A percentile compares a stretch with the other conserved stretches of the same genome.
Evolutionary conservation across 768 basidiomycete genomes (phyloP).

Genomic region (Mycena haematopus): DNA sequence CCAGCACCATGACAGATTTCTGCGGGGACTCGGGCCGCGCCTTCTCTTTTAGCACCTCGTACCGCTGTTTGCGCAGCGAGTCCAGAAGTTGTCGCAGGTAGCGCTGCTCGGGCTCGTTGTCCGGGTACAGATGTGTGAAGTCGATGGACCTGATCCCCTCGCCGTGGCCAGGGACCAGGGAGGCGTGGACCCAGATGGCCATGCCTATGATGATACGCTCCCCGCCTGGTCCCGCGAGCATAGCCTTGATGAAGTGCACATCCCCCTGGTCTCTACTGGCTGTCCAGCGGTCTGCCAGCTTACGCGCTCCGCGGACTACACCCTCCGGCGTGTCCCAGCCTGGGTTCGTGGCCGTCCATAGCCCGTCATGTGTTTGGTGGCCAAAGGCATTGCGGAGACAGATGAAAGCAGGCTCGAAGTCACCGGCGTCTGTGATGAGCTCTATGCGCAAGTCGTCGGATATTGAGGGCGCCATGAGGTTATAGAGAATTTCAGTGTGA

Average conservation of each 20-base stretch:
- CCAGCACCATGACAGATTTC: neutral
- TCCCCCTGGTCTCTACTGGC: neutral
- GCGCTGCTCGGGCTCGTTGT: neutral
- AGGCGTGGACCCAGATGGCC: neutral
- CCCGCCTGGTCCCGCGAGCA: neutral
- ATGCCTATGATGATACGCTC: neutral
- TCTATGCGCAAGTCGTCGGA: neutral
- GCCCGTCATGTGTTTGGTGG: neutral
- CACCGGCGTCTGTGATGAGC: neutral
- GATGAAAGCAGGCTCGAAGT: neutral
- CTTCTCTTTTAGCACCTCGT: neutral
- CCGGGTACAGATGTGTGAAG: neutral
- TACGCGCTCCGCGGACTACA: neutral
- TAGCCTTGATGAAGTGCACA: neutral
- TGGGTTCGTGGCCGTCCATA: neutral
- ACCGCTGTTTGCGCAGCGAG: neutral
- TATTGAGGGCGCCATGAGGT: neutral
- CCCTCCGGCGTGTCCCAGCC: neutral
- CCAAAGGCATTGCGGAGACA: conserved; percentile 1
- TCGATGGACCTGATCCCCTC: neutral
- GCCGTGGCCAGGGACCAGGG: neutral
- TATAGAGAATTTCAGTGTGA: no score
- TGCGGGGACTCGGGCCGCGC: neutral
- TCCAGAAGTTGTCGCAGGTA: neutral
- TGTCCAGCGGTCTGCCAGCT: neutral